Evolutionary conservation across 306 rosid genomes (phyloP).

Genomic region (Potentilla sterilis): DNA sequence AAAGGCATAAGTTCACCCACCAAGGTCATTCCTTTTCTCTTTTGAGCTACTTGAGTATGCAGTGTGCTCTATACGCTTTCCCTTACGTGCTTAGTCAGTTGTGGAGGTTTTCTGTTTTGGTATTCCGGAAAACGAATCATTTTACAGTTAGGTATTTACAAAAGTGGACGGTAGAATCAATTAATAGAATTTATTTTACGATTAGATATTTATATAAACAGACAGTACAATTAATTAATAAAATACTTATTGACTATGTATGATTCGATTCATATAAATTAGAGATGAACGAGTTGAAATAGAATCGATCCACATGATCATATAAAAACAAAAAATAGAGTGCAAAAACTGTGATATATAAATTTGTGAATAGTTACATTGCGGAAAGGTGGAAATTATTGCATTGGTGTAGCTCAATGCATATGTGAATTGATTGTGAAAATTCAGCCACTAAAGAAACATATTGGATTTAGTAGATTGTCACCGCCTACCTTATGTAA

Average conservation of each 20-base stretch:
- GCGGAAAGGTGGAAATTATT: too few relatives aligned
- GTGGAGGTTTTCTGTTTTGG: background rate
- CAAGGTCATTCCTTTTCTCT: background rate
- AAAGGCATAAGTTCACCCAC: constrained; percentile 17
- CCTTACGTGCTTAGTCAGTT: background rate
- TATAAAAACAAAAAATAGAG: too few relatives aligned
- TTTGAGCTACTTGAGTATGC: background rate
- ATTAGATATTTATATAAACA: too few relatives aligned
- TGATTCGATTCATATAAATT: background rate
- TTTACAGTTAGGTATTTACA: too few relatives aligned
- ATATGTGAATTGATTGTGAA: background rate
- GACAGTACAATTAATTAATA: too few relatives aligned
- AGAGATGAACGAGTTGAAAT: too few relatives aligned
- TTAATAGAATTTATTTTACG: too few relatives aligned
- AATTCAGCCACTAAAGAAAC: background rate
- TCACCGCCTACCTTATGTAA: background rate
- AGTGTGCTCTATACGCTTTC: background rate
- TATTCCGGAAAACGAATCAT: background rate
- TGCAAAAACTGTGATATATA: background rate
- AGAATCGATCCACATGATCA: too few relatives aligned
- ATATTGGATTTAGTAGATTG: background rate
- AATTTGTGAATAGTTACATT: background rate
- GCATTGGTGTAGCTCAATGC: background rate
- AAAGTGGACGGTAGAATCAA: background rate
- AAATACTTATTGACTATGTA: too few relatives aligned